Evolutionary conservation across 371 early-diverging fungal species (phyloP), one percentile per base, ranked within the genome.

Genomic region (Haplosporangium sp.): DNA sequence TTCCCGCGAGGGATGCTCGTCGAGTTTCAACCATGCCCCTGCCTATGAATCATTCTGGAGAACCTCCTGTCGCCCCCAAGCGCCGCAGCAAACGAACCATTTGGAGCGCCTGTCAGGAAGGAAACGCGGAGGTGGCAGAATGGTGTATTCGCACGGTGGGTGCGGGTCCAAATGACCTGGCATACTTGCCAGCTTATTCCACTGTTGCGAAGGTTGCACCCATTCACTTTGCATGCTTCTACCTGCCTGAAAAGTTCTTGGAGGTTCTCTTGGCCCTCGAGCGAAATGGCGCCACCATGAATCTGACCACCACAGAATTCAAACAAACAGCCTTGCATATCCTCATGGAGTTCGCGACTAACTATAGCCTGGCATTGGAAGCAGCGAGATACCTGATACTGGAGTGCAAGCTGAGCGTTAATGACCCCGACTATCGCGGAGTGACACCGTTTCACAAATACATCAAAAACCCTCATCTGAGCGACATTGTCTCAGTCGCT

Each of bases 381-480:
- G 73, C 54, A 12, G 53, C 64, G 12, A 67, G 59, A 55, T 79
- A 60, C 45, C 43, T 79, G 50, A 72, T 79, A 51, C 36, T 52
- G 12, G 79, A 79, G 14, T 72, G 72, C 52, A 56, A 68, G 29
- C 55, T 79, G 23, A 58, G 69, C 21, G 79, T 79, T 45, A 79
- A 79, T 50, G 73, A 72, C 10, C 73, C 55, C 9, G 79, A 79
- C 42, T 60, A 68, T 56, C 79, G 79, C 12, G 79, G 79, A 11
- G 38, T 79, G 51, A 79, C 79, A 0, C 73, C 79, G 5, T 79
- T 79, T 52, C 79, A 79, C 66, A 79, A 79, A 51, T 79, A 72
- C 41, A 59, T 79, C 62, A 71, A 72, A 46, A 79, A 79, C 50
- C 51, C 68, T n/a, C 20, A 68, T 43, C 55, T 79, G 50, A 79